These are phyloP conservation scores for Blastocystis hominis DNA, from an alignment of 352 stramenopile species.

Conservation along the genomic window DNA sequence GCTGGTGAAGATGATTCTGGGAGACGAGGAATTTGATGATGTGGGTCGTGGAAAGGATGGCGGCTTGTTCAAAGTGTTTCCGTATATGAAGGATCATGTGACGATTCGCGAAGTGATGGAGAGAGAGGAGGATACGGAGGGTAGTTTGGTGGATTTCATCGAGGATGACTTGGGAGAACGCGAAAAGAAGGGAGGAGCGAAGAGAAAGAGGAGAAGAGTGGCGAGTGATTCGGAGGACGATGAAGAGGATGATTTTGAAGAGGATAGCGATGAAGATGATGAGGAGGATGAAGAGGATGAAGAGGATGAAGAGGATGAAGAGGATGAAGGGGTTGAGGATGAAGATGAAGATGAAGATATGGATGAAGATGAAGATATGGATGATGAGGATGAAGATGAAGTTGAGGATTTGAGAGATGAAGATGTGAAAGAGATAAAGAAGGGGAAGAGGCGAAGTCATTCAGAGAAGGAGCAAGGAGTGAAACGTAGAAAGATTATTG, in stretches of 20 bases:
- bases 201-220: no score
- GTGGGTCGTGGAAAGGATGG: neutral
- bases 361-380: neutral
- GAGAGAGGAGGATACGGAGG: neutral
- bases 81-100: neutral
- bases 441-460: neutral
- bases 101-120: neutral
- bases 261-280: neutral
- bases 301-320: neutral
- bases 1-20: conserved; percentile 40
- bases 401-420: neutral
- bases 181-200: neutral
- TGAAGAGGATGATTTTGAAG: neutral
- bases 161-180: conserved; percentile 29
- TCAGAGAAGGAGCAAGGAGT: neutral
- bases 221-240: neutral
- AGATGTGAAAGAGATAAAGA: neutral
- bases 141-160: conserved; percentile 55
- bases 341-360: neutral
- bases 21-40: conserved; percentile 18
- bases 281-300: neutral
- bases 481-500: neutral
- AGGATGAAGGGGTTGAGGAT: neutral
- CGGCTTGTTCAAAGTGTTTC: conserved; percentile 28
- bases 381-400: neutral